Evolutionary conservation across 805 yeast genomes (phyloP).

Genomic region (Yarrowia keelungensis): DNA sequence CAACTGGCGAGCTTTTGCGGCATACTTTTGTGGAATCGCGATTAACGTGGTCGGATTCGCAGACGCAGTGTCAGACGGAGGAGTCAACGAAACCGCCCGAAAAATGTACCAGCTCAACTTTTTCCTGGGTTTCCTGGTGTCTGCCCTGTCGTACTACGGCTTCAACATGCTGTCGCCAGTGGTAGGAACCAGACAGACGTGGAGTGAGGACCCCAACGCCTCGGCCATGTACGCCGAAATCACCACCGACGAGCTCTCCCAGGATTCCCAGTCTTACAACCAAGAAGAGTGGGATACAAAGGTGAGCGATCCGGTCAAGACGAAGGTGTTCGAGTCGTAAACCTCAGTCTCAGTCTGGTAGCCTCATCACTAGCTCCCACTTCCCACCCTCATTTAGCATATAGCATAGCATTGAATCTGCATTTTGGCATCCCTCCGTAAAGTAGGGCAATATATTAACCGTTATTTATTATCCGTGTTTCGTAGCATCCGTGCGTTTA

Average conservation of each 20-base stretch:
- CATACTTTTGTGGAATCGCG: constrained; percentile 78
- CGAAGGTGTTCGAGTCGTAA: not conserved
- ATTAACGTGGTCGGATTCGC: constrained; percentile 90
- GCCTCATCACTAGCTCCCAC: too few species aligned
- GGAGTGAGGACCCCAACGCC: constrained; percentile 32
- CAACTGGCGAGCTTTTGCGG: constrained; percentile 85
- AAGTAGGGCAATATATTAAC: too few species aligned
- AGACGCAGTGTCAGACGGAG: constrained; percentile 68
- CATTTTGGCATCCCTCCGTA: too few species aligned
- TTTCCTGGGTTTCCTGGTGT: constrained; percentile 72
- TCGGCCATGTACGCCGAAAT: constrained; percentile 24
- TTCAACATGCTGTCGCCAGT: constrained; percentile 51
- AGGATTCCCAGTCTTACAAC: constrained; percentile 16
- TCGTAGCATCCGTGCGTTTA: constrained; percentile 3
- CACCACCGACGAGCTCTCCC: constrained; percentile 24
- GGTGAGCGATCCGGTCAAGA: not conserved
- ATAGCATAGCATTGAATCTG: constrained; percentile 9
- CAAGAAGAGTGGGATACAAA: constrained; percentile 6
- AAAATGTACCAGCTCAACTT: constrained; percentile 75
- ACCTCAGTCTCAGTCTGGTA: too few species aligned
- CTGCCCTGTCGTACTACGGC: constrained; percentile 62
- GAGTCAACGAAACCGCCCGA: constrained; percentile 81
- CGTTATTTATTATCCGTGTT: not conserved
- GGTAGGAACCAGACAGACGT: constrained; percentile 37
- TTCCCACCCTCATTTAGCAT: not conserved